Base-by-base conservation (phyloP, 306 rosid genomes). In the Vigna radiata region DNA sequence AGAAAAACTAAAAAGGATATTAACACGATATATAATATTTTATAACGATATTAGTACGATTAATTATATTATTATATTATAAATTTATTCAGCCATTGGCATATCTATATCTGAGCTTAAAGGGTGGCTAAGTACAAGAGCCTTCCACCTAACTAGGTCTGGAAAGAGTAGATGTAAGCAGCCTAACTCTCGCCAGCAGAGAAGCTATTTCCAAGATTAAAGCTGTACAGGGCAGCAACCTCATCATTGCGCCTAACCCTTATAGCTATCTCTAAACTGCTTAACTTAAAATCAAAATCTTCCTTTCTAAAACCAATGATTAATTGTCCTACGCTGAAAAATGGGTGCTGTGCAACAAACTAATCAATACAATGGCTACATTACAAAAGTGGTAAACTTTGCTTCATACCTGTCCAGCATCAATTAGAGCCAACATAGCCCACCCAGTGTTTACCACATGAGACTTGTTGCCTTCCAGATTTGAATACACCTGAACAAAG, bases 401-500 rank as follows among this genome's bases (percentile, higher is more conserved):
- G 66, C 64, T 79, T 37, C 15, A 54, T 86, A 91, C 98, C 95
- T 91, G 98, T 50, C 86, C 91, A 54, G 93, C 98, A 73, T 73
- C 93, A 44, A 93, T 85, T 49, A 93, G 96, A 75, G 93, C 84
- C 80, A 85, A 64, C 88, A 91, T 62, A 49, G 98, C 96, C 96
- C 96, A 93, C 63, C 85, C 95, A 8, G 96, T 93, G 63, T 87
- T 89, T 37, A 93, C 98, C 25, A 81, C 85, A 87, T 93, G 98
- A 33, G 95, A 62, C 77, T 84, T 84, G 80, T 86, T 71, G 25
- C 83, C 74, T 70, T 93, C 88, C 48, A 93, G 76, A 84, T 88
- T 88, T 72, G 98, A 70, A 82, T 93, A 93, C 60, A 85, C 91
- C 98, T 93, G 83, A 73, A 59, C 16, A 65, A 19, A 65, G 66